phyloP scores from a whole-genome alignment of 768 basidiomycete species.

The Podaxis mareebaensis region DNA sequence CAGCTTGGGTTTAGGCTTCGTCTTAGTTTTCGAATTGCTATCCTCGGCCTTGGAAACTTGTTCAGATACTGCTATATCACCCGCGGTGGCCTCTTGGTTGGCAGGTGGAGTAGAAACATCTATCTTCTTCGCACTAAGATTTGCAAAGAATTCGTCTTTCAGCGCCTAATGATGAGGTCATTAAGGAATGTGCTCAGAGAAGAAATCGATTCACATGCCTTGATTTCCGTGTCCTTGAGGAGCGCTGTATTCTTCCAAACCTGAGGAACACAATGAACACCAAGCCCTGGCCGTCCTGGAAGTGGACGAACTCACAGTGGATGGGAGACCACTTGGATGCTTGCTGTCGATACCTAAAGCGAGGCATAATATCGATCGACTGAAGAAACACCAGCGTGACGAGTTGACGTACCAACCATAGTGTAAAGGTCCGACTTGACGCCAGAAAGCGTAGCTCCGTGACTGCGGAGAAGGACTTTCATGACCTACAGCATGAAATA shows the following conservation, averaged over 20 bases:
- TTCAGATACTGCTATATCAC: constrained; percentile 1
- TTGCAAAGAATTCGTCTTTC: constrained; percentile 62
- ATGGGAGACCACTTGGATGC: constrained; percentile 69
- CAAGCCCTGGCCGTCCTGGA: no score
- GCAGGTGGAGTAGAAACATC: not conserved
- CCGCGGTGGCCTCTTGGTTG: constrained; percentile 5
- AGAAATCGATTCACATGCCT: constrained; percentile 37
- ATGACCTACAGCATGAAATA: constrained; percentile 50
- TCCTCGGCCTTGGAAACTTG: constrained; percentile 21
- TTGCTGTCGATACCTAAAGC: constrained; percentile 69
- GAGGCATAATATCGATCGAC: not conserved
- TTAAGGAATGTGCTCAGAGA: constrained; percentile 1
- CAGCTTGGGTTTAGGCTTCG: constrained; percentile 48
- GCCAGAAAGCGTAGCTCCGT: constrained; percentile 64
- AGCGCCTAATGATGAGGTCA: constrained; percentile 43
- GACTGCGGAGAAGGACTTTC: constrained; percentile 63
- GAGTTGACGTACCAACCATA: constrained; percentile 41
- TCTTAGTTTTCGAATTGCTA: constrained; percentile 24
- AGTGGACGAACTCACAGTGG: constrained; percentile 51
- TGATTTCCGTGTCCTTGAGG: constrained; percentile 59
- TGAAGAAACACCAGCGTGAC: not conserved
- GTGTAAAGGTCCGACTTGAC: constrained; percentile 78
- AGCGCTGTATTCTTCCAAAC: constrained; percentile 68
- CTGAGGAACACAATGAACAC: constrained; percentile 31
- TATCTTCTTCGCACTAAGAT: constrained; percentile 36